Base-by-base conservation (phyloP, 352 stramenopile genomes). In the Globisporangium viniferum region DNA sequence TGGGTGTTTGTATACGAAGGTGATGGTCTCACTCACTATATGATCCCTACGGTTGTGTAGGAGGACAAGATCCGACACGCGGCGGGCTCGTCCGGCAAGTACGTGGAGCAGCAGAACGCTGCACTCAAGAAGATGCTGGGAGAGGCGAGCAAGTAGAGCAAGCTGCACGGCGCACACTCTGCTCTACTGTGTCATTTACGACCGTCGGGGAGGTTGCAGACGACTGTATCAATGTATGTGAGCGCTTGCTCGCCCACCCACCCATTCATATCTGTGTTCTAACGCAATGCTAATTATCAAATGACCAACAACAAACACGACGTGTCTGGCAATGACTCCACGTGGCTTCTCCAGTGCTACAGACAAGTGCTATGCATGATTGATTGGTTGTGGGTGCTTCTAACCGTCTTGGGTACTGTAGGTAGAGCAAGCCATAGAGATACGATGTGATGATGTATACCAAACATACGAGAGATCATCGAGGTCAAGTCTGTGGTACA, bases 401-500 rank as follows among this genome's bases (percentile, higher is more conserved):
- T 10, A n/a, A 22, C 41, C 41, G n/a, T 49, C 41, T n/a, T 22
- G 15, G 1, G 41, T 22, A 15, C 5, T 49, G 15, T 49, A 49
- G 41, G 41, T 49, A 15, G 14, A 20, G 14, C 10, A 44, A 44
- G 36, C 15, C 36, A 15, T 18, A 44, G 10, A 44, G 36, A 44
- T 44, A 15, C 1, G 79, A 93, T 55, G 71, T 67, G 1, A 74
- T 93, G 53, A 74, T 93, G 53, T 74, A 84, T 61, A 64, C 66
- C 59, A 86, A 84, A 48, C 4, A 71, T 92, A 24, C 77, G 79
- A 33, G 74, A 79, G 36, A 73, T 85, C 68, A 85, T 92, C 58
- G 86, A 93, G 67, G 70, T 89, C 69, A 88, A 90, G 62, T 90
- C 80, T 1, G 31, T 83, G 82, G 5, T 92, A 91, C 73, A 80